Base-by-base conservation (phyloP, 768 basidiomycete genomes). In the Tulasnella sp. region DNA sequence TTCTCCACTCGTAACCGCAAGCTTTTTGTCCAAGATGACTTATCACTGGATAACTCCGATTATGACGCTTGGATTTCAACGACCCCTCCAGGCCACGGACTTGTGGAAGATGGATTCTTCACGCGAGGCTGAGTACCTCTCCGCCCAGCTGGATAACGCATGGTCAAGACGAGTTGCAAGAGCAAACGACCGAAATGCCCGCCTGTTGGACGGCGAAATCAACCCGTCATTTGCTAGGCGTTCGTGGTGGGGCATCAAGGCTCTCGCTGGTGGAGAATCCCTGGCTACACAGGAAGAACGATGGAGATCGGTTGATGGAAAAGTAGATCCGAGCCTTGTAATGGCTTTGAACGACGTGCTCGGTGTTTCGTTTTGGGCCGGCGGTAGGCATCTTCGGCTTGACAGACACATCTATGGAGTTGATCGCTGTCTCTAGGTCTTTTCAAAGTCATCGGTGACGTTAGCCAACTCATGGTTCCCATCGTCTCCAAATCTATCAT, bases 71-170 rank as follows among this genome's bases (percentile, higher is more conserved):
- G 95, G 95, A 10, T 95, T 95, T 83, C 88, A 90, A 10, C 89
- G 95, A 10, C 93, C 95, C 0, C 88, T 97, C 2, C 92, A 92
- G 82, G 91, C 91, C 0, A 90, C 91, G 1, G 94, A 95, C 85
- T 84, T 94, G 18, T 93, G 92, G 92, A 90, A 89, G 83, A 86
- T 94, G 80, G 89, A 90, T 78, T 83, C 86, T 3, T 82, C 86
- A 8, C 88, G 88, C 38, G 88, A 91, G 81, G 86, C 89, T 19
- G 88, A 84, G 84, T 36, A 84, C 83, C 79, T 86, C 12, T 83
- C 85, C 0, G 81, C 81, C 36, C 77, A 78, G 46, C 83, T 87
- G 40, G 74, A 85, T 71, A 81, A 74, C 27, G 77, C 82, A 16
- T 68, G 62, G 62, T 27, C 62, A 68, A 68, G 62, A 68, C 62